Base-by-base conservation (phyloP, 2,329 filamentous ascomycete genomes). In the Talaromyces sp. region DNA sequence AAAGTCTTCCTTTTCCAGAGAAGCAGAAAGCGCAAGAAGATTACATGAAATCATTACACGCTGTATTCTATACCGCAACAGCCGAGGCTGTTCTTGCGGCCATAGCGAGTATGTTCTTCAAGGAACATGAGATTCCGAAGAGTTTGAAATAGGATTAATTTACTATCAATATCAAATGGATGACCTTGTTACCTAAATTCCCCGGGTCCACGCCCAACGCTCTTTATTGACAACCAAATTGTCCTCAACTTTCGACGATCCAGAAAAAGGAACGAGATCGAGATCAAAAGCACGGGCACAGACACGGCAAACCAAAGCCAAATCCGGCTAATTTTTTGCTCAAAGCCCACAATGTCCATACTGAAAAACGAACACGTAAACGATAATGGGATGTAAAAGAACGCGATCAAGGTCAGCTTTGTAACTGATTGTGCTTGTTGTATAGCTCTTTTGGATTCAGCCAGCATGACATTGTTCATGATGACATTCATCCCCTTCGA, bases 41-140 rank as follows among this genome's bases (percentile, higher is more conserved):
- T 0, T 96, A 92, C 72, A 89, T 93, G 81, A 85, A 86, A 63
- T 89, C 90, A 0, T 84, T 96, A 68, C 82, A 84, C 54, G 88
- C 85, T 1, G 91, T 96, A 0, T 96, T 92, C 32, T 55, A 42
- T 27, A 55, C 9, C 22, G 19, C 11, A 55, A 55, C 32, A 55
- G 53, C 53, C 19, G 53, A 55, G n/a, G 32, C 53, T 27, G 19
- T 39, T 36, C 2, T 55, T 55, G 32, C 53, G 32, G 53, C 32
- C n/a, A 39, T 42, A 42, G 32, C 32, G n/a, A 39, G 53, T 27
- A 8, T 55, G n/a, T 55, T 17, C 32, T 55, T 55, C 7, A 55
- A 25, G 7, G 30, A 36, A 30, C 25, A 55, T 55, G 30, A 39
- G 17, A 1, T 55, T 54, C 15, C 52, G 28, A 17, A 54, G 13